These are phyloP conservation scores for Pyrus pyrifolia DNA, from an alignment of 306 rosid species.

Conservation along the genomic window DNA sequence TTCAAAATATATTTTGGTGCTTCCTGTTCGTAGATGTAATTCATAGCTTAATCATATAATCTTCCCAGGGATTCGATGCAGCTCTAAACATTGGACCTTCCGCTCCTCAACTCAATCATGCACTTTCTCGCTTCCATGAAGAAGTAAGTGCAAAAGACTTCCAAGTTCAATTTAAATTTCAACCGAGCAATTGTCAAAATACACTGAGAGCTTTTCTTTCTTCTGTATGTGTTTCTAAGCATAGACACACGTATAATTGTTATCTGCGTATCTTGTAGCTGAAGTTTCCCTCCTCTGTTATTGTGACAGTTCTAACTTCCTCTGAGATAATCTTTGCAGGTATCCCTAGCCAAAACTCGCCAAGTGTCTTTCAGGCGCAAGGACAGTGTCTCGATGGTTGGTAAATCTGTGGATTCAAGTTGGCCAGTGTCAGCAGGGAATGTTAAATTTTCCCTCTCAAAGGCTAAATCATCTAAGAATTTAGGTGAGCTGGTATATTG, in stretches of 20 bases:
- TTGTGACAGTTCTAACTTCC: conserved; percentile 8
- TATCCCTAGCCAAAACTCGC: conserved; percentile 12
- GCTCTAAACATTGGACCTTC: conserved; percentile 8
- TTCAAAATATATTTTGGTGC: background rate
- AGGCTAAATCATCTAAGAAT: conserved; percentile 32
- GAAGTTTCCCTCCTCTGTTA: background rate
- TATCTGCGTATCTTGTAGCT: background rate
- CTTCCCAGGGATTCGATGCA: conserved; percentile 21
- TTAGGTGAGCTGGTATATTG: background rate
- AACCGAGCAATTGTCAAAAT: background rate
- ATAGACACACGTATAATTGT: background rate
- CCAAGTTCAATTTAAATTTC: conserved; percentile 18
- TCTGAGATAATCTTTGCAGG: conserved; percentile 34
- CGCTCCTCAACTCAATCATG: conserved; percentile 1
- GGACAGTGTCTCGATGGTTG: conserved; percentile 30
- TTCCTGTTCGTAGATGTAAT: conserved; percentile 7
- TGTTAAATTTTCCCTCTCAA: conserved; percentile 19
- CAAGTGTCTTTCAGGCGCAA: conserved; percentile 9
- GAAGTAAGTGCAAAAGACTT: conserved; percentile 31
- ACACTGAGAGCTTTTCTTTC: background rate
- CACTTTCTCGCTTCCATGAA: conserved; percentile 10
- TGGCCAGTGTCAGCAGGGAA: conserved; percentile 27
- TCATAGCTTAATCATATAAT: conserved; percentile 5
- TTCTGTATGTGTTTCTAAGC: no score
- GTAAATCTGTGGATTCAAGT: conserved; percentile 25